Evolutionary conservation across 2,329 filamentous ascomycete genomes (phyloP).

Genomic region (Lachnellula subtilissima): DNA sequence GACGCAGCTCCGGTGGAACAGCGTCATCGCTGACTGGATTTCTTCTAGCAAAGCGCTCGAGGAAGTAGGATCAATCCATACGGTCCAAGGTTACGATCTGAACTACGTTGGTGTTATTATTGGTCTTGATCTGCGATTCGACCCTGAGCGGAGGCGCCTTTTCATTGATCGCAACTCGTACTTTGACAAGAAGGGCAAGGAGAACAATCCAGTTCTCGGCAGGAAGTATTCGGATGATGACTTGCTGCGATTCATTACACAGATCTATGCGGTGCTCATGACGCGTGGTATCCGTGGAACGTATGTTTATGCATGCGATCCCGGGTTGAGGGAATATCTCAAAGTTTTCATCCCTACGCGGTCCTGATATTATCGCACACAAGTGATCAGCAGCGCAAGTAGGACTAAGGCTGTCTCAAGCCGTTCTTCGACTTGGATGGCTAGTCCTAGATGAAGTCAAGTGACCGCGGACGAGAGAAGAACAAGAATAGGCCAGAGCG

Average conservation of each 20-base stretch:
- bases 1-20: constrained; percentile 12
- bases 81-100: constrained; percentile 12
- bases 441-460: background rate
- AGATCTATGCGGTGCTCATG: constrained; percentile 16
- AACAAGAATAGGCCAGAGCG: background rate
- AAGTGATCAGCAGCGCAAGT: background rate
- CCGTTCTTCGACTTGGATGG: background rate
- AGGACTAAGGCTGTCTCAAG: background rate
- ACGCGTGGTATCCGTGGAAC: constrained; percentile 11
- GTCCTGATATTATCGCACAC: constrained; percentile 1
- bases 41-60: constrained; percentile 11
- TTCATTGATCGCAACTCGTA: constrained; percentile 13
- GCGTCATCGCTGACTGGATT: constrained; percentile 6
- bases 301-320: constrained; percentile 12
- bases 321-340: constrained; percentile 11
- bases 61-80: constrained; percentile 14
- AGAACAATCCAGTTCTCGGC: constrained; percentile 14
- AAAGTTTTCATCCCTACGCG: constrained; percentile 8
- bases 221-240: constrained; percentile 14
- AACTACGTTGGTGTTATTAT: constrained; percentile 13
- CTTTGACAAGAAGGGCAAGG: constrained; percentile 15
- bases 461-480: background rate
- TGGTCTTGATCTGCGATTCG: constrained; percentile 16
- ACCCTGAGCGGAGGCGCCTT: constrained; percentile 11
- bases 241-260: constrained; percentile 14